A percentile compares a stretch with the other conserved stretches of the same genome.
phyloP scores from a whole-genome alignment of 139 green algal genomes.

The Coelastrella sp. region DNA sequence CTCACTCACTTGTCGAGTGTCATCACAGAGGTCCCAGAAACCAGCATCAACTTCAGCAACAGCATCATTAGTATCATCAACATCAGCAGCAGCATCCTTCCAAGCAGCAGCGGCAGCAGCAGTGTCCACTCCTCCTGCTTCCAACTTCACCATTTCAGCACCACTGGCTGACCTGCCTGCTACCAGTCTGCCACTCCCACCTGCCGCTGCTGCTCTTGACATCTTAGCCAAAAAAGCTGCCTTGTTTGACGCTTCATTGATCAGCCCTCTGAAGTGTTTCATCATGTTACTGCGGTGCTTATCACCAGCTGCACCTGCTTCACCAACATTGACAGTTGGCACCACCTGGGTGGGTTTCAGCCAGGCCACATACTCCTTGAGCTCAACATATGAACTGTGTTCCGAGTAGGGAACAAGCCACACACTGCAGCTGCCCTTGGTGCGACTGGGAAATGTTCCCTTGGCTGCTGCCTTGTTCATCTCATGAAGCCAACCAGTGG shows the following conservation, averaged over 20 bases:
- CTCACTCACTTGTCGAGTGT: no score
- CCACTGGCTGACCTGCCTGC: background rate
- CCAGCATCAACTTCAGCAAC: background rate
- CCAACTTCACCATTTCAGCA: background rate
- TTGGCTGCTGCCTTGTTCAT: constrained; percentile 61
- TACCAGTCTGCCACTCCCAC: no score
- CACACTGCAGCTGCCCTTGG: constrained; percentile 52
- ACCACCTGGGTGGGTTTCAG: constrained; percentile 80
- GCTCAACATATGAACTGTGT: constrained; percentile 87
- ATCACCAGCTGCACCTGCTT: constrained; percentile 57
- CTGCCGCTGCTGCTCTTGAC: constrained; percentile 22
- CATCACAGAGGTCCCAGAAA: background rate
- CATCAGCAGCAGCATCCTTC: constrained; percentile 23
- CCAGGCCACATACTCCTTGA: constrained; percentile 80
- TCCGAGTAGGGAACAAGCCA: constrained; percentile 93
- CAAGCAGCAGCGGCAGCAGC: background rate
- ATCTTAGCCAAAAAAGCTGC: constrained; percentile 59
- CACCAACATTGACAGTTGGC: constrained; percentile 82
- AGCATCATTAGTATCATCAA: background rate
- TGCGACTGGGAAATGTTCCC: background rate
- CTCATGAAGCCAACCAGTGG: constrained; percentile 91
- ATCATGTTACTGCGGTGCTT: constrained; percentile 60
- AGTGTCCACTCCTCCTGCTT: no score
- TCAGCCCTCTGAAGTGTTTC: constrained; percentile 71
- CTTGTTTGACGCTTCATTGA: constrained; percentile 79